Percentiles rank a stretch among this genome's conserved stretches.
These are phyloP conservation scores for Hansenula sp. DNA, from an alignment of 1,139 yeast genomes.

Conservation along the genomic window DNA sequence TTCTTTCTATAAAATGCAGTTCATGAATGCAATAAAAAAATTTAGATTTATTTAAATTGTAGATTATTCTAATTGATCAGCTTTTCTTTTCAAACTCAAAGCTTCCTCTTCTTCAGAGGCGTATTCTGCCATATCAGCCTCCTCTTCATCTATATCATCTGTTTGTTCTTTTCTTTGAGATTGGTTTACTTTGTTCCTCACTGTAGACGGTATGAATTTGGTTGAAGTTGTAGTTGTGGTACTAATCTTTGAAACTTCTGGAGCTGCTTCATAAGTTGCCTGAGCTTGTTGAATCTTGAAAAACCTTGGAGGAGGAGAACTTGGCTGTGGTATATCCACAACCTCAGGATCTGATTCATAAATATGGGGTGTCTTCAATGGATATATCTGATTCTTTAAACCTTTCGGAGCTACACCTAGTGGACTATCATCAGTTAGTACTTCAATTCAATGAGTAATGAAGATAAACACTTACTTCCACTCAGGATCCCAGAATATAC, in stretches of 20 bases:
- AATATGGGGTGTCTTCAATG: slow-evolving; percentile 2
- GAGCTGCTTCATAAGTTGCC: slow-evolving; percentile 9
- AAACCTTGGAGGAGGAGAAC: slow-evolving; percentile 26
- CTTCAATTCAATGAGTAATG: background rate
- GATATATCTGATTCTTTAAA: slow-evolving; percentile 20
- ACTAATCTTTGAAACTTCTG: background rate
- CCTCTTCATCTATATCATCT: background rate
- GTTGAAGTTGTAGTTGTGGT: background rate
- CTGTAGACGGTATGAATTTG: slow-evolving; percentile 13
- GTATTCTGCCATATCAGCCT: background rate
- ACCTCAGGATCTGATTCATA: slow-evolving; percentile 4
- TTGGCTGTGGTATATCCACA: slow-evolving; percentile 21
- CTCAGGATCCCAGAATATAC: slow-evolving; percentile 38
- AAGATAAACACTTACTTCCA: slow-evolving; percentile 27
- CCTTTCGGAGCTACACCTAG: slow-evolving; percentile 31
- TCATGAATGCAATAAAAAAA: slow-evolving; percentile 1
- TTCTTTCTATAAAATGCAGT: background rate
- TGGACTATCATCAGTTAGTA: slow-evolving; percentile 16
- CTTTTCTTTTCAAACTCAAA: slow-evolving; percentile 7
- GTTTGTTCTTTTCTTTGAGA: background rate
- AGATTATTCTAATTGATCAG: slow-evolving; percentile 2
- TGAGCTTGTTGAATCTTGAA: slow-evolving; percentile 21
- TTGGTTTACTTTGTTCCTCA: slow-evolving; percentile 4
- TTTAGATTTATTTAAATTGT: background rate
- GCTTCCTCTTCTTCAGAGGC: slow-evolving; percentile 8